Evolutionary conservation across 495 filamentous ascomycete species (phyloP), one percentile per base, ranked within the genome.

Genomic region (Chaetomium cochliodes): DNA sequence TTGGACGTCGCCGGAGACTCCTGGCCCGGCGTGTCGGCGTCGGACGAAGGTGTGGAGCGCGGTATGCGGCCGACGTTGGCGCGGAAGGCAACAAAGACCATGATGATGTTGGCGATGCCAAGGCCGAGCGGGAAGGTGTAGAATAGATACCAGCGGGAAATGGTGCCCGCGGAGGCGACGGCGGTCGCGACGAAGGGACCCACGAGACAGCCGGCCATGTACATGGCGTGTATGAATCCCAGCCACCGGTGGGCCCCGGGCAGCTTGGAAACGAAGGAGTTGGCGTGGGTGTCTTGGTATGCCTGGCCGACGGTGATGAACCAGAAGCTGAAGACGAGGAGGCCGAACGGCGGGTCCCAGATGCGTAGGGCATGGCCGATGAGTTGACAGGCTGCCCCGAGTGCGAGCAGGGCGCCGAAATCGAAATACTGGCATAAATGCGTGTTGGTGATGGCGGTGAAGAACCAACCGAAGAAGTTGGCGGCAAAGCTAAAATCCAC

Each of bases 161-260:
- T 54, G 20, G 52, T 54, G 26, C 53, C 53, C 2, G 70, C 62
- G 11, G 71, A 71, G n/a, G 80, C 81, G 30, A 85, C 78, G 11
- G 77, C 69, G 2, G 81, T 82, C 0, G 82, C 81, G 6, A 82
- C 74, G 65, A 87, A 77, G 18, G 84, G 83, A 0, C 70, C 75
- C 7, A 84, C 74, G 4, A 87, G 73, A 16, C 78, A 80, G 0
- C 83, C 83, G 0, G 81, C 73, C 25, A 81, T 82, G 59, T 84
- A 87, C 71, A 81, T 78, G 44, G 80, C 81, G 70, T 87, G 84
- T 20, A 86, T 82, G 59, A 85, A 76, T 8, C 82, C 82, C 4
- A 87, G 71, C 84, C 84, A 86, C 30, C 82, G 73, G 63, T 87
- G 83, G 5, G 81, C 76, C 37, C 16, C 44, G 44, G 44, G 44